Evolutionary conservation across 2,329 filamentous ascomycete genomes (phyloP), one percentile per base, ranked within the genome.

Genomic region (Chrysosporium queenslandicum): DNA sequence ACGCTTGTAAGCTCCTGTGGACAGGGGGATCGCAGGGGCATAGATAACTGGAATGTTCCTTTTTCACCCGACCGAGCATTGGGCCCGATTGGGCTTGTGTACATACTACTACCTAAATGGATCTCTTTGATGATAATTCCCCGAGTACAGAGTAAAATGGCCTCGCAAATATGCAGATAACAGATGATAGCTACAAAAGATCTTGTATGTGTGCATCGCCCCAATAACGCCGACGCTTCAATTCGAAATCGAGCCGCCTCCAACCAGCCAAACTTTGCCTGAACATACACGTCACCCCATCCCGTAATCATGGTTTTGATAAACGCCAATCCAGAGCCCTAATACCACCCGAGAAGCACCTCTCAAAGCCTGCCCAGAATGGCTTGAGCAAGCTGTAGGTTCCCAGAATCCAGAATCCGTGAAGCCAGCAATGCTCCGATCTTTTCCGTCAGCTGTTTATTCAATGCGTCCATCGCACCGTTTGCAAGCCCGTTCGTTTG

Each of bases 351-450:
- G 40, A 48, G 11, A n/a, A 11, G 12, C 14, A 34, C 16, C 14
- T 27, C 27, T 42, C 16, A 42, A 36, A 52, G 34, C 21, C 32
- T 48, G 37, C 29, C 51, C 63, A 45, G 54, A 54, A 74, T 64
- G 4, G 65, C 62, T 57, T 66, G 67, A 23, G 66, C 70, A 53
- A 74, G 56, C 45, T 65, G 64, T 14, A 68, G 62, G 46, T 72
- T 66, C 7, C 69, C 67, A 32, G 64, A 60, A 39, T 73, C 71
- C 32, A 65, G 63, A 41, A 75, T 70, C 55, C 63, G 67, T 9
- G 57, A 56, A 3, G 69, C 71, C 47, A 74, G 59, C 18, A 74
- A 59, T 18, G 67, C 63, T 14, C 73, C 73, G 29, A 75, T 61
- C 56, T 68, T 71, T 14, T 64, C 67, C 23, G 52, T 57, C 36